Conservation (phyloP, 2,329 filamentous ascomycete genomes). For the Talaromyces sp. region DNA sequence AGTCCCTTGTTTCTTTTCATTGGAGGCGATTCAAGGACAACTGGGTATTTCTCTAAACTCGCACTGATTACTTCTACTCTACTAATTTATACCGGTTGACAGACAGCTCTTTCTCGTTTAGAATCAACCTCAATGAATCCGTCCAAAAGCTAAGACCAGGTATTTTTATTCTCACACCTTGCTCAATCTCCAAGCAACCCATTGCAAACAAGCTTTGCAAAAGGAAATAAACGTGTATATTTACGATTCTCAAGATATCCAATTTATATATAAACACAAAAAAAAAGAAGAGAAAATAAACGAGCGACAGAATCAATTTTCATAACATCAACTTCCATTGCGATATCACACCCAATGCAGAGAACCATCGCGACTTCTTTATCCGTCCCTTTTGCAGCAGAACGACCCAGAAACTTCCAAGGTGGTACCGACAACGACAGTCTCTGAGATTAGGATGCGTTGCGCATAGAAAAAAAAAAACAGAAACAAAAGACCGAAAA, state of each 20-base stretch:
- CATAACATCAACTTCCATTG: background rate
- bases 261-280: constrained; percentile 1
- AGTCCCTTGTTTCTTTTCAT: background rate
- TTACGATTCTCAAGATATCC: constrained; percentile 2
- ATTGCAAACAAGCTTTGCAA: too few relatives aligned
- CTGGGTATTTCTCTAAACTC: background rate
- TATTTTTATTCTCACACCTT: background rate
- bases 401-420: constrained; percentile 27
- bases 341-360: constrained; percentile 26
- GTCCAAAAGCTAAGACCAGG: background rate
- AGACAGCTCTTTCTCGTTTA: background rate
- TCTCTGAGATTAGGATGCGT: background rate
- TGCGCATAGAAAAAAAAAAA: constrained; percentile 2
- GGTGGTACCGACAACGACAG: constrained; percentile 21
- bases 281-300: background rate
- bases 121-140: too few relatives aligned
- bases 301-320: too few relatives aligned
- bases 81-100: background rate
- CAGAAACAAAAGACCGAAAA: background rate
- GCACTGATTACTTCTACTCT: background rate
- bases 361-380: constrained; percentile 11
- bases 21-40: background rate
- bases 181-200: background rate
- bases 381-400: constrained; percentile 22
- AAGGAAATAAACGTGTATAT: background rate